Conservation (phyloP, 2,329 filamentous ascomycete species). For the Claviceps monticola region DNA sequence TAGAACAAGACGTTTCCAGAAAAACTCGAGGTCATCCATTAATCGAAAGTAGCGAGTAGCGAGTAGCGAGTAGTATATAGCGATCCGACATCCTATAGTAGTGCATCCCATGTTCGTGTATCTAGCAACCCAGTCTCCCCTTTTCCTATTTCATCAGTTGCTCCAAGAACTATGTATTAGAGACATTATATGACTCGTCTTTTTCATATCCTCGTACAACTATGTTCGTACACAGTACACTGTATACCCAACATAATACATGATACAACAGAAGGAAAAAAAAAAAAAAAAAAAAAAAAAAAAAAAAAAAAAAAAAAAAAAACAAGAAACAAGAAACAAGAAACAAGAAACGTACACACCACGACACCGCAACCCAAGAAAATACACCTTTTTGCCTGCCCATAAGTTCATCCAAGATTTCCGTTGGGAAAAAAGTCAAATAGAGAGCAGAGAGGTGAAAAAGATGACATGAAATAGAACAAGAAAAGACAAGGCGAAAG, state of each 20-base stretch:
- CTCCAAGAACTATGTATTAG: no score
- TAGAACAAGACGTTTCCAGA: no score
- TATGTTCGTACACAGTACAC: no score
- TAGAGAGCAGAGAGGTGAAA: constrained; percentile 7
- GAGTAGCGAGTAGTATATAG: no score
- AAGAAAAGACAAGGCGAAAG: neutral
- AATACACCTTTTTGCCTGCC: no score
- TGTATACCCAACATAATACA: no score
- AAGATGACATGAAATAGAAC: neutral
- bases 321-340: no score
- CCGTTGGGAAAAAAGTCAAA: neutral
- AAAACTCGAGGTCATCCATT: no score
- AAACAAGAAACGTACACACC: neutral
- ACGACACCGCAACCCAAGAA: no score
- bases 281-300: neutral
- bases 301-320: constrained; percentile 5
- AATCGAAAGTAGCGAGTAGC: no score
- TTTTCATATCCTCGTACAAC: constrained; percentile 10
- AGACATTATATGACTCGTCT: neutral
- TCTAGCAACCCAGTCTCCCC: neutral
- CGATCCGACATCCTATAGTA: neutral
- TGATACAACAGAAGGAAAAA: constrained; percentile 5
- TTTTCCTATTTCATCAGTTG: neutral
- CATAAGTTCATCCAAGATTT: no score
- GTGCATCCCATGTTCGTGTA: neutral